Evolutionary conservation across 2,329 filamentous ascomycete species (phyloP).

Genomic region (Botryotinia narcissicola): DNA sequence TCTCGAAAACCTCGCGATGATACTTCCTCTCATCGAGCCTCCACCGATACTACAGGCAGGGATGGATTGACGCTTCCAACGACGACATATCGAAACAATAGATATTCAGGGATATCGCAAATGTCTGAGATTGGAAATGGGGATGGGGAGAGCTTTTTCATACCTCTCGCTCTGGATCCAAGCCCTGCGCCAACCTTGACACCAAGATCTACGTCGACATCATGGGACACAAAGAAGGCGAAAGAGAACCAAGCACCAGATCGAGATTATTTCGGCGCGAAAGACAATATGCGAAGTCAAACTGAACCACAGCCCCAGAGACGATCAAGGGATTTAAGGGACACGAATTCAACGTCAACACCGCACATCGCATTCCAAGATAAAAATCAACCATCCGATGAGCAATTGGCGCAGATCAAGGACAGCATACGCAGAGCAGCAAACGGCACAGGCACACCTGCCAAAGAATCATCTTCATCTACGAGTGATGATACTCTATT

Average conservation of each 20-base stretch:
- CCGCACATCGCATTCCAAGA: conserved; percentile 94
- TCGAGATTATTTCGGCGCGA: conserved; percentile 59
- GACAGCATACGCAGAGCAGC: conserved; percentile 46
- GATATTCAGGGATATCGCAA: conserved; percentile 67
- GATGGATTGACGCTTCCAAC: conserved; percentile 69
- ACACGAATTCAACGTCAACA: conserved; percentile 52
- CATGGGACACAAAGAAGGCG: conserved; percentile 42
- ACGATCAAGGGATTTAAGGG: conserved; percentile 39
- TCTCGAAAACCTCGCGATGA: conserved; percentile 43
- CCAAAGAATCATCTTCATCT: conserved; percentile 31
- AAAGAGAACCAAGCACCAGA: conserved; percentile 38
- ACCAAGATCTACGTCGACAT: conserved; percentile 53
- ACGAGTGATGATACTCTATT: conserved; percentile 33
- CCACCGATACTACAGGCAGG: conserved; percentile 45
- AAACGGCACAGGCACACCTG: conserved; percentile 26
- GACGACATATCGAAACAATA: conserved; percentile 74
- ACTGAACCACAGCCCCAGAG: conserved; percentile 34
- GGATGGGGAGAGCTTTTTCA: conserved; percentile 61
- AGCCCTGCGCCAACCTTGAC: conserved; percentile 55
- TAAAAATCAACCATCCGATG: conserved; percentile 66
- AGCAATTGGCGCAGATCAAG: conserved; percentile 50
- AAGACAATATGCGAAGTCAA: conserved; percentile 43
- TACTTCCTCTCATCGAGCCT: conserved; percentile 53
- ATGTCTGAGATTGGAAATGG: conserved; percentile 45
- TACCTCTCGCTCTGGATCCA: conserved; percentile 72